phyloP scores from a whole-genome alignment of 1,139 yeast species.

The Candida sp. region DNA sequence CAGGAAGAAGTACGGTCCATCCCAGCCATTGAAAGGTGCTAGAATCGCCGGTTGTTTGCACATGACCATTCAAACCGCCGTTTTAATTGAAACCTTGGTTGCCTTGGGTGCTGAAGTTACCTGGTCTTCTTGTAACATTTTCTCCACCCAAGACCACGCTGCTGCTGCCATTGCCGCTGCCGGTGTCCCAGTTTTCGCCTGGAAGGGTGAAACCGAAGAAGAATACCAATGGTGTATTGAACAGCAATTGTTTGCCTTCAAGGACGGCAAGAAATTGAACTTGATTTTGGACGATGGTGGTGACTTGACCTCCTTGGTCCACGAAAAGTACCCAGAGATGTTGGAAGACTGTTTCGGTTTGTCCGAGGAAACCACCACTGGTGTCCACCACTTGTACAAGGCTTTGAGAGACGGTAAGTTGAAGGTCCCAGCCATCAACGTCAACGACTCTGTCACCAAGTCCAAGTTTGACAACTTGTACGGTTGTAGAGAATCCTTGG shows the following conservation, averaged over 20 bases:
- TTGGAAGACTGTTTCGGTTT: slow-evolving; percentile 94
- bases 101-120: slow-evolving; percentile 99
- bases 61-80: slow-evolving; percentile 99
- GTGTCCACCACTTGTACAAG: slow-evolving; percentile 99
- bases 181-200: slow-evolving; percentile 99
- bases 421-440: slow-evolving; percentile 99
- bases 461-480: slow-evolving; percentile 99
- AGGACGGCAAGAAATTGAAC: slow-evolving; percentile 95
- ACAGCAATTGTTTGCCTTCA: slow-evolving; percentile 99
- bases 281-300: slow-evolving; percentile 99
- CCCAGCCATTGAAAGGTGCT: slow-evolving; percentile 98
- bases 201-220: slow-evolving; percentile 99
- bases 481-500: slow-evolving; percentile 99
- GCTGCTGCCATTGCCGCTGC: slow-evolving; percentile 99
- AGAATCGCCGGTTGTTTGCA: slow-evolving; percentile 99
- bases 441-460: slow-evolving; percentile 99
- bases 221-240: slow-evolving; percentile 99
- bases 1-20: slow-evolving; percentile 89
- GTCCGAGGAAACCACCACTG: slow-evolving; percentile 99
- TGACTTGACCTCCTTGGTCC: slow-evolving; percentile 96
- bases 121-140: slow-evolving; percentile 99
- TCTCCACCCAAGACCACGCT: slow-evolving; percentile 99
- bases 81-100: slow-evolving; percentile 94
- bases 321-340: slow-evolving; percentile 99
- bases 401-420: slow-evolving; percentile 89